These are phyloP conservation scores for Closterium sp. DNA, from an alignment of 139 green algal genomes.

Conservation along the genomic window DNA sequence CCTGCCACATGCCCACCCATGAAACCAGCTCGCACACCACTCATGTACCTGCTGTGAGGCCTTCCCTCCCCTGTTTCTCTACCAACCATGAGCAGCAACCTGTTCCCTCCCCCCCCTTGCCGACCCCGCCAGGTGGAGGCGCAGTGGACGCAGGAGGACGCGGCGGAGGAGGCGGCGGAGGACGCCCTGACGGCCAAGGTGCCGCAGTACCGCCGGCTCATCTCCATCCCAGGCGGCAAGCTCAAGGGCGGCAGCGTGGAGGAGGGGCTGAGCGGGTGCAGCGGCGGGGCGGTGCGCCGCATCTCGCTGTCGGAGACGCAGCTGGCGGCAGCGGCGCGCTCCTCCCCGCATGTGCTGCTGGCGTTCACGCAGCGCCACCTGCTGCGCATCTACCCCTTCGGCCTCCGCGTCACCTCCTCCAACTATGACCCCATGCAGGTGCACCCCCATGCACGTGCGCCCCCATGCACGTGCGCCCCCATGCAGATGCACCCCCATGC, in stretches of 20 bases:
- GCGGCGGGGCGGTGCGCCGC: not conserved
- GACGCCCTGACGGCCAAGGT: not conserved
- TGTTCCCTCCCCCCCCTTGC: not conserved
- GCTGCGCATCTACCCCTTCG: slow-evolving; percentile 44
- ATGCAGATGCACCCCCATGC: too few species aligned
- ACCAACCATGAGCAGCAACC: too few species aligned
- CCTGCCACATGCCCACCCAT: not conserved
- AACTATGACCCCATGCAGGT: not conserved
- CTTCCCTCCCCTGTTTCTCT: too few species aligned
- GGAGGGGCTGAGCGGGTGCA: not conserved
- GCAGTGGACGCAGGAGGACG: not conserved
- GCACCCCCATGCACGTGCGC: too few species aligned
- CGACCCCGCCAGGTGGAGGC: not conserved
- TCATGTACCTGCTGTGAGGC: not conserved
- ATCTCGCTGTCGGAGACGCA: slow-evolving; percentile 38
- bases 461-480: too few species aligned
- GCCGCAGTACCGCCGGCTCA: slow-evolving; percentile 35
- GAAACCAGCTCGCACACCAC: not conserved
- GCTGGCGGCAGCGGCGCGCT: slow-evolving; percentile 18
- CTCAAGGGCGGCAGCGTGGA: slow-evolving; percentile 8
- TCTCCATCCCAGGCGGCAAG: slow-evolving; percentile 31
- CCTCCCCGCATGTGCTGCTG: not conserved
- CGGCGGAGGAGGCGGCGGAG: not conserved
- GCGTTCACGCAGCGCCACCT: slow-evolving; percentile 50
- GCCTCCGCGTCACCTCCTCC: slow-evolving; percentile 23